phyloP scores from a whole-genome alignment of 106 monocot genomes.

The Ottelia alismoides region DNA sequence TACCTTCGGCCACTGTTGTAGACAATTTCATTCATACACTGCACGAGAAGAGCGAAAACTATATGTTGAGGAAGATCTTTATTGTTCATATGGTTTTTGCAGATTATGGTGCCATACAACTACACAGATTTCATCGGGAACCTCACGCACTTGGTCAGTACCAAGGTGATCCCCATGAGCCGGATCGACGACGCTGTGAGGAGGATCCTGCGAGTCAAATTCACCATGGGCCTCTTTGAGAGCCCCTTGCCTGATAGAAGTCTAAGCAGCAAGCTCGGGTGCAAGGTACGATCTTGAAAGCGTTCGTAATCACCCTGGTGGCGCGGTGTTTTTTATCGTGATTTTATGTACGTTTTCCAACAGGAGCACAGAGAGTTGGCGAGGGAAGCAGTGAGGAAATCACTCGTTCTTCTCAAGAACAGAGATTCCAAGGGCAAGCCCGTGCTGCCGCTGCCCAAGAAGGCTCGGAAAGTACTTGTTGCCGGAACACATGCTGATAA shows the following conservation, averaged over 20 bases:
- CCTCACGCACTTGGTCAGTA: slow-evolving; percentile 34
- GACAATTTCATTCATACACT: not conserved
- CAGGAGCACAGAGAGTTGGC: slow-evolving; percentile 88
- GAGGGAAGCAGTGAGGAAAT: slow-evolving; percentile 87
- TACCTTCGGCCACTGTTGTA: slow-evolving; percentile 2
- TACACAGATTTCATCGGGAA: slow-evolving; percentile 29
- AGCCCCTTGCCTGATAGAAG: slow-evolving; percentile 51
- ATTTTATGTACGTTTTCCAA: not conserved
- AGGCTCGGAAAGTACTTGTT: slow-evolving; percentile 41
- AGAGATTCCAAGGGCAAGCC: slow-evolving; percentile 16
- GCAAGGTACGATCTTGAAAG: slow-evolving; percentile 21
- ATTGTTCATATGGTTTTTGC: slow-evolving; percentile 2
- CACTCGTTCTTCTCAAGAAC: slow-evolving; percentile 82
- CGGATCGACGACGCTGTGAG: slow-evolving; percentile 76
- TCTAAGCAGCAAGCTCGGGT: slow-evolving; percentile 55
- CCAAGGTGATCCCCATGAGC: slow-evolving; percentile 40
- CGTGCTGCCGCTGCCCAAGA: slow-evolving; percentile 45
- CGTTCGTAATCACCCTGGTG: not conserved
- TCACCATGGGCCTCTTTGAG: slow-evolving; percentile 79
- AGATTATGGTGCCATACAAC: slow-evolving; percentile 76
- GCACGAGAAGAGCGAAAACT: too few relatives aligned
- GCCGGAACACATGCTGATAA: slow-evolving; percentile 59
- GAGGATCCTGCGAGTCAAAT: slow-evolving; percentile 72
- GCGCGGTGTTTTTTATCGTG: not conserved
- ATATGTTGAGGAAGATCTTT: too few relatives aligned